These are phyloP conservation scores for Erodium trifolium DNA, from an alignment of 441 rosid species.

Conservation along the genomic window DNA sequence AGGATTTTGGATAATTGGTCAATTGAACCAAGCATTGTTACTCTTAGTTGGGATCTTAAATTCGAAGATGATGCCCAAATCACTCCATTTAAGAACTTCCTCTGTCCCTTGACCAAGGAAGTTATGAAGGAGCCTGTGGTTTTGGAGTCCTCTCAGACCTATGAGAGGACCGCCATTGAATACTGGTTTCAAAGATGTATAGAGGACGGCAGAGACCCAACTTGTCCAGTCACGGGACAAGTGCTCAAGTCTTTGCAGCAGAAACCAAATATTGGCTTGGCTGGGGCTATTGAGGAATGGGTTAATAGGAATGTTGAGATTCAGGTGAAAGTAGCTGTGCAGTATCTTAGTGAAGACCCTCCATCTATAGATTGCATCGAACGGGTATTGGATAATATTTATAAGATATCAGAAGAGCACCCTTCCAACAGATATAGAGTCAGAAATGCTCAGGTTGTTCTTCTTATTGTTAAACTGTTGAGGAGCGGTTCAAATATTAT, in stretches of 20 bases:
- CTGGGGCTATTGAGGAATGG: constrained; percentile 43
- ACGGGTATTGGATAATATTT: constrained; percentile 23
- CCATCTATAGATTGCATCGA: constrained; percentile 23
- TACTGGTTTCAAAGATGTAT: constrained; percentile 33
- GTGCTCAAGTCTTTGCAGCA: constrained; percentile 28
- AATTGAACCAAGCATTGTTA: constrained; percentile 12
- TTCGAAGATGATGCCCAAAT: constrained; percentile 31
- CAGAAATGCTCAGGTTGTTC: constrained; percentile 30
- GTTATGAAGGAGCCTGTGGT: constrained; percentile 39
- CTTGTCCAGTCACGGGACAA: constrained; percentile 36
- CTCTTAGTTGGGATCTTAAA: constrained; percentile 14
- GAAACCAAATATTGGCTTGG: constrained; percentile 34
- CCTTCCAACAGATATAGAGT: constrained; percentile 30
- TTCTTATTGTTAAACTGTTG: constrained; percentile 27
- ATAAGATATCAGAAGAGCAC: constrained; percentile 30
- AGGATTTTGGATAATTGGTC: constrained; percentile 30
- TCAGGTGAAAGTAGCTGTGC: constrained; percentile 26
- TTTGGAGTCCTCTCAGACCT: constrained; percentile 36
- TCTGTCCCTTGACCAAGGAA: constrained; percentile 38
- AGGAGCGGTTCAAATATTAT: constrained; percentile 21
- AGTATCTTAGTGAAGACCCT: constrained; percentile 25
- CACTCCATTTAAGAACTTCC: constrained; percentile 32
- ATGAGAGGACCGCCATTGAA: constrained; percentile 31
- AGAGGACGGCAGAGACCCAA: constrained; percentile 28
- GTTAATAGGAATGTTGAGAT: constrained; percentile 30